Base-by-base conservation (phyloP, 2,329 filamentous ascomycete species). In the Fusarium equiseti region DNA sequence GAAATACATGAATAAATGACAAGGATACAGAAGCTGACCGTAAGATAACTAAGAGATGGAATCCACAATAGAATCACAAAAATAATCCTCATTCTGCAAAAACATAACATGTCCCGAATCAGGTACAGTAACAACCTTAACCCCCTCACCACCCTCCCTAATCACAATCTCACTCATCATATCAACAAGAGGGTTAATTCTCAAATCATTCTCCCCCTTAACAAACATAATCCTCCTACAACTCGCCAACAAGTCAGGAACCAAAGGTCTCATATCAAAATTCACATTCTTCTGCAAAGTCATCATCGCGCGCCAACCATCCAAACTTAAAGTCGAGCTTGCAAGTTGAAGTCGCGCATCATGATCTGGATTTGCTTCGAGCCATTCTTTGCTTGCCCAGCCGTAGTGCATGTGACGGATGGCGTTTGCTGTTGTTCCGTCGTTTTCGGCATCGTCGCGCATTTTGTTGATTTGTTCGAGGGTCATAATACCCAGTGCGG, bases 311-410 rank as follows among this genome's bases (percentile, higher is more conserved):
- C 42, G 32, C 16, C 29, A 63, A 0, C 40, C 60, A 12, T 63
- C 42, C 1, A 63, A 15, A 8, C 32, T 63, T 4, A 63, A 15
- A 3, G 60, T 35, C 4, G 60, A 63, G 1, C 60, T 63, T 3
- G 58, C 58, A 29, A 24, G 0, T 8, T 15, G 29, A 5, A 63
- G 48, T 4, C 60, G 29, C 5, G 32, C 46, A n/a, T 63, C 46
- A 7, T 63, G 31, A 10, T 56, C 27, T 0, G 46, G 60, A 0
- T 63, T 43, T 1, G 24, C 6, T 1, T 63, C 27, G 0, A 63
- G 58, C 60, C 58, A 63, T 8, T 56, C 46, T n/a, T 55, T 63
- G 5, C 58, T 63, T 26, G 60, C 60, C 46, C 60, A 63, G 8
- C 58, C 58, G 2, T 63, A 55, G 27, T 63, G 46, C 46, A 63